Evolutionary conservation across 345 rosid genomes (phyloP).

Genomic region (Aquilaria yunnanensis): DNA sequence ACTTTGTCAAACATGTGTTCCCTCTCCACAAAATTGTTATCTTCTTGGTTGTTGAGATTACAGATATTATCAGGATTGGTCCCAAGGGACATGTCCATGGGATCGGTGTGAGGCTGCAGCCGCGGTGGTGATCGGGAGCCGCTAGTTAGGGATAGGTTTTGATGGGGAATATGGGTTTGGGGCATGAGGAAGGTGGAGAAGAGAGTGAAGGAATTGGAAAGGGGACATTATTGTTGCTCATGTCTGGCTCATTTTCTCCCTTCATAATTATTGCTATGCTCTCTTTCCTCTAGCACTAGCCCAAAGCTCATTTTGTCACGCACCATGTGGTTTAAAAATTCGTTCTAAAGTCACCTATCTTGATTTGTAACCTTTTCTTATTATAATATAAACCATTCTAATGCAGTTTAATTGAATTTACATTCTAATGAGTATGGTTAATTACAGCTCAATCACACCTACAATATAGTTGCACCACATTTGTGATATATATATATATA

Average conservation of each 20-base stretch:
- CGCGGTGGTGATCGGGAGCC: conserved; percentile 6
- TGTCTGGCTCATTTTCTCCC: conserved; percentile 23
- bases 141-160: conserved; percentile 22
- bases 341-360: too few relatives aligned
- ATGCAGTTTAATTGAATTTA: too few relatives aligned
- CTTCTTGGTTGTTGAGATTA: conserved; percentile 17
- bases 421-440: too few relatives aligned
- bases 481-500: too few relatives aligned
- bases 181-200: conserved; percentile 18
- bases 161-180: conserved; percentile 13
- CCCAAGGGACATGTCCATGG: conserved; percentile 43
- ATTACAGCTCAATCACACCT: too few relatives aligned
- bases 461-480: too few relatives aligned
- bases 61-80: too few relatives aligned
- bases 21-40: conserved; percentile 29
- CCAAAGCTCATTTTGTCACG: conserved; percentile 36
- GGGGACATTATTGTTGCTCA: conserved; percentile 7
- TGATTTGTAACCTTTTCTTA: too few relatives aligned
- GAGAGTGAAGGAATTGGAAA: conserved; percentile 22
- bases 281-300: conserved; percentile 23
- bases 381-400: too few relatives aligned
- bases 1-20: conserved; percentile 85
- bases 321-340: neutral
- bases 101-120: conserved; percentile 6
- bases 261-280: conserved; percentile 19